These are phyloP conservation scores for Paecilomyces sp. DNA, from an alignment of 2,329 filamentous ascomycete genomes.

Conservation along the genomic window DNA sequence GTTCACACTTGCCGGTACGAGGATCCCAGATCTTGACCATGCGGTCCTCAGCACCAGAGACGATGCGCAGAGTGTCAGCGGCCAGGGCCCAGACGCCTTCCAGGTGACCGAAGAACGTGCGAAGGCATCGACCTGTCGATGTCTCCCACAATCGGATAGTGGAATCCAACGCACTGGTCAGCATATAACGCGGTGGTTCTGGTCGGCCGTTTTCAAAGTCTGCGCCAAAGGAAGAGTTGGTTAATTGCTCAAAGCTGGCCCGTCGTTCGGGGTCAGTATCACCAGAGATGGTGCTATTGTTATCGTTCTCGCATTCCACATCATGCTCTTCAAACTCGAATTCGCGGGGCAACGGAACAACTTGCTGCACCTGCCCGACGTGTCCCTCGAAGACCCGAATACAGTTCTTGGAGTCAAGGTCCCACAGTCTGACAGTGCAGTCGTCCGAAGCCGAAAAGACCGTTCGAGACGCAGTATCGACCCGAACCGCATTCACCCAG, in stretches of 20 bases:
- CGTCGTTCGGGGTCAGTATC: slow-evolving; percentile 18
- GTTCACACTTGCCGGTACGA: slow-evolving; percentile 80
- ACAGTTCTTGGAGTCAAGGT: slow-evolving; percentile 74
- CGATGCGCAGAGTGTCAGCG: slow-evolving; percentile 78
- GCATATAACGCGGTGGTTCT: slow-evolving; percentile 79
- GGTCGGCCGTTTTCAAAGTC: slow-evolving; percentile 61
- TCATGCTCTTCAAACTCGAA: slow-evolving; percentile 78
- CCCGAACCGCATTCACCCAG: slow-evolving; percentile 93
- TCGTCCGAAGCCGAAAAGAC: slow-evolving; percentile 93
- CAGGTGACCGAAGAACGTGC: slow-evolving; percentile 92
- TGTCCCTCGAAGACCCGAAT: slow-evolving; percentile 78
- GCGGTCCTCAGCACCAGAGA: slow-evolving; percentile 84
- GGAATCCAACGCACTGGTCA: slow-evolving; percentile 84
- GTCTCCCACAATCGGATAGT: slow-evolving; percentile 93
- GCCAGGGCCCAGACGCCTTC: slow-evolving; percentile 93
- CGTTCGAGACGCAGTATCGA: slow-evolving; percentile 75
- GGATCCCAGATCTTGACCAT: slow-evolving; percentile 98
- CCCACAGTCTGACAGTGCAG: slow-evolving; percentile 85
- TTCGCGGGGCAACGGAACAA: slow-evolving; percentile 73
- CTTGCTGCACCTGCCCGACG: slow-evolving; percentile 90
- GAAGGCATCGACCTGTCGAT: slow-evolving; percentile 69
- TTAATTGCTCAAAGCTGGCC: slow-evolving; percentile 20
- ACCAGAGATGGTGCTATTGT: slow-evolving; percentile 31
- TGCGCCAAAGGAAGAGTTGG: slow-evolving; percentile 50
- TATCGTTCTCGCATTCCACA: slow-evolving; percentile 50